Base-by-base conservation (phyloP, 768 basidiomycete genomes). In the Atractiella rhizophila region DNA sequence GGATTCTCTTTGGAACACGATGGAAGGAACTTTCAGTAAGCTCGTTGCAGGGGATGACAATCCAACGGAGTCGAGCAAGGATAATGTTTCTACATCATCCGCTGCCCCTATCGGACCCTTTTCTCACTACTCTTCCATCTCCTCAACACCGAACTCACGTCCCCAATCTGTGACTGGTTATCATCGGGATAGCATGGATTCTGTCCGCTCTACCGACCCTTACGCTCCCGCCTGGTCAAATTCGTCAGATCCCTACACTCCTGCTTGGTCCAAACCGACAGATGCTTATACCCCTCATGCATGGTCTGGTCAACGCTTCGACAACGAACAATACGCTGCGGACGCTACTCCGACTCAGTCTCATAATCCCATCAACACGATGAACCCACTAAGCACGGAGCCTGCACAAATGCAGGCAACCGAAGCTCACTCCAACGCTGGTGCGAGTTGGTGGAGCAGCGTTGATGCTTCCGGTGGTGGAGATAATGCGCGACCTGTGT, bases 41-140 rank as follows among this genome's bases (percentile, higher is more conserved):
- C 74, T 98, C 50, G 83, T 98, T 45, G 80, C 86, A 8, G 91
- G 88, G 2, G 85, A 91, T 38, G 68, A 65, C n/a, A 76, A 76
- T 18, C 43, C 44, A 10, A 18, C 37, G 28, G 54, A 3, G 43
- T 42, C 28, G 35, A 47, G 44, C 6, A 50, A 58, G 12, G 61
- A 63, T 18, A 39, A 39, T 18, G n/a, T n/a, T n/a, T n/a, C n/a
- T n/a, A n/a, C 16, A 13, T 58, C 67, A 10, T 53, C 56, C 5
- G 57, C 57, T 11, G 63, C 60, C 28, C 63, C 63, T 23, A 49
- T 68, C 5, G 88, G 86, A 4, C 80, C 88, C 7, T 94, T 96
- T 60, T 72, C 82, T 21, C 81, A 82, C 50, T 94, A 78, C 60
- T 83, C 77, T 48, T 73, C 80, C 5, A 88, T 98, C 44, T 78